These are phyloP conservation scores for Solanum bukasovii DNA, from an alignment of 257 asterid genomes.

Conservation along the genomic window DNA sequence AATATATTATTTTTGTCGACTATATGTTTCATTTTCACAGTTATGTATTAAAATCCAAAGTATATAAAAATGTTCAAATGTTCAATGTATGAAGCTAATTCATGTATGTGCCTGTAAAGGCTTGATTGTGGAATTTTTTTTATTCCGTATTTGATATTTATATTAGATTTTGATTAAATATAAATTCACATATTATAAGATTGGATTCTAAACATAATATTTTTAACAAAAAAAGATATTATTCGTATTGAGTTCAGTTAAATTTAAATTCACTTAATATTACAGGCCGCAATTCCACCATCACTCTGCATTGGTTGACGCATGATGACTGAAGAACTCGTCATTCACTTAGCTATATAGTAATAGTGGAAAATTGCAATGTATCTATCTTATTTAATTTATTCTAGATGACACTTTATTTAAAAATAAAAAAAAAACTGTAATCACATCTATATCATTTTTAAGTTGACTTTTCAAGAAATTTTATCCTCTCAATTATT, in stretches of 20 bases:
- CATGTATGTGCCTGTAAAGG: background rate
- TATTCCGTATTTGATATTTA: background rate
- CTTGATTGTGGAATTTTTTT: background rate
- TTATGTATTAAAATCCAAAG: background rate
- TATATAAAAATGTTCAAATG: background rate
- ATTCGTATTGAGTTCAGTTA: no score
- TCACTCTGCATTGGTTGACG: background rate
- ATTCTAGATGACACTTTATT: background rate
- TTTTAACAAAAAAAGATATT: rapidly evolving
- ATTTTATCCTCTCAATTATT: background rate
- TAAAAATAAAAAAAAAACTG: background rate
- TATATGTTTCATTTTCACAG: background rate
- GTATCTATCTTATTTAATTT: background rate
- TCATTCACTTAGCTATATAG: background rate
- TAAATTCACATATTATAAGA: background rate
- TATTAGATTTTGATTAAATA: background rate
- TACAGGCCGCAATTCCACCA: background rate
- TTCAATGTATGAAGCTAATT: background rate
- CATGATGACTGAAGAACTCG: background rate
- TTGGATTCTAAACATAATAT: rapidly evolving
- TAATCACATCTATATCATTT: background rate
- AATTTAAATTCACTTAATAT: no score
- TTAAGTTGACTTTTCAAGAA: background rate
- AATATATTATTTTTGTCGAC: background rate
- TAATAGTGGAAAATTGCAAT: background rate